A percentile compares a stretch with the other conserved stretches of the same genome.
Conservation (phyloP, 2,329 filamentous ascomycete genomes). For the Colletotrichum orchidophilum region DNA sequence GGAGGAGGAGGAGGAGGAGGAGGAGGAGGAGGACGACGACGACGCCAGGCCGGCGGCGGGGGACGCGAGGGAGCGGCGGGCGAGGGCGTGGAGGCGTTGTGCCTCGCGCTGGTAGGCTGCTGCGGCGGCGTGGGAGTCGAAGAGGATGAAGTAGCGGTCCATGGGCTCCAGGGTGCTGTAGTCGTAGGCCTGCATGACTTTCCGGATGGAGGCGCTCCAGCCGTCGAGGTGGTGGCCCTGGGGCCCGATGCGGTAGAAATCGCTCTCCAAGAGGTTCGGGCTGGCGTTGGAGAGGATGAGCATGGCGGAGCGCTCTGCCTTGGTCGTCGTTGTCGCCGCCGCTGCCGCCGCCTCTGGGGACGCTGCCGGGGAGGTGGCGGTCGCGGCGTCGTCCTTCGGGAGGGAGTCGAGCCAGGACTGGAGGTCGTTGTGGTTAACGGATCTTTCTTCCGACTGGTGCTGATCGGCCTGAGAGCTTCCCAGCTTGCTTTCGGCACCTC, state of each 20-base stretch:
- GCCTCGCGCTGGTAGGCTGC: slow-evolving; percentile 67
- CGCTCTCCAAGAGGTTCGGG: slow-evolving; percentile 68
- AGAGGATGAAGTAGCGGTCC: slow-evolving; percentile 76
- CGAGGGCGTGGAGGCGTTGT: slow-evolving; percentile 47
- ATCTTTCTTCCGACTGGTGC: neutral
- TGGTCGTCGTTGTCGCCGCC: neutral
- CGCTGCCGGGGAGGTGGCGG: neutral
- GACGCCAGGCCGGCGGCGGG: slow-evolving; percentile 48
- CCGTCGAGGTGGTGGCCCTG: slow-evolving; percentile 71
- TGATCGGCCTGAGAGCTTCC: neutral
- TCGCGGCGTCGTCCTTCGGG: neutral
- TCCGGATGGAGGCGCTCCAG: slow-evolving; percentile 72
- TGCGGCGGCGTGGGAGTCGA: slow-evolving; percentile 68
- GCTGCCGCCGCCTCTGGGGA: neutral
- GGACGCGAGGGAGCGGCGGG: slow-evolving; percentile 44
- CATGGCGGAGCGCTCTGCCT: slow-evolving; percentile 40
- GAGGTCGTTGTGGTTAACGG: slow-evolving; percentile 26
- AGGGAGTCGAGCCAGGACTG: slow-evolving; percentile 31
- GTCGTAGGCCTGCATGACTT: slow-evolving; percentile 73
- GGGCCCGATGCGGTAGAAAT: slow-evolving; percentile 75
- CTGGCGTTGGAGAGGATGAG: slow-evolving; percentile 69
- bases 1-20: slow-evolving; percentile 42
- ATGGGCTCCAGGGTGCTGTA: slow-evolving; percentile 69
- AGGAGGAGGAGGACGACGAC: no score
- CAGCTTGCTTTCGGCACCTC: neutral